phyloP scores from a whole-genome alignment of 2,329 filamentous ascomycete species.

The Trichoderma sp. region DNA sequence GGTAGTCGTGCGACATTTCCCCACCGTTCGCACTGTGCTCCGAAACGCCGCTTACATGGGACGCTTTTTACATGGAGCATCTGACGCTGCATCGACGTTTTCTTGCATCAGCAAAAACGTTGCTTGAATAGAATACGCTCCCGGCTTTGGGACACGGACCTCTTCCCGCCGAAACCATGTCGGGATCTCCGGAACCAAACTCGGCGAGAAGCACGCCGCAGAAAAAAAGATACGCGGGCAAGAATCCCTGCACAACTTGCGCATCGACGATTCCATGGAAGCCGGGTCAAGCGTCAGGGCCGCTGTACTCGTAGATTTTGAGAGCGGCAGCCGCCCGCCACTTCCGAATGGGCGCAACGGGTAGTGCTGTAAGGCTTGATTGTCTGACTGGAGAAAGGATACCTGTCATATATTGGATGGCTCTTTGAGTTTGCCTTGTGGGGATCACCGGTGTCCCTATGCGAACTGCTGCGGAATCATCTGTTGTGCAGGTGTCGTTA shows the following conservation, averaged over 20 bases:
- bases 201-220: neutral
- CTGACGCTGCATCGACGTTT: slow-evolving; percentile 4
- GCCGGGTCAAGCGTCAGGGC: neutral
- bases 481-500: neutral
- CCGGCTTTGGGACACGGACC: neutral
- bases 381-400: neutral
- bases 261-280: slow-evolving; percentile 5
- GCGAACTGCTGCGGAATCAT: neutral
- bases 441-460: neutral
- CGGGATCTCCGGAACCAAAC: neutral
- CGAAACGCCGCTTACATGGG: neutral
- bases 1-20: too few relatives aligned
- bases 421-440: neutral
- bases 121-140: neutral
- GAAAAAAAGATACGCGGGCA: neutral
- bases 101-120: neutral
- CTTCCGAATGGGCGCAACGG: slow-evolving; percentile 7
- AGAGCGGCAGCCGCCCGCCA: neutral
- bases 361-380: neutral
- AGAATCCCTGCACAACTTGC: neutral
- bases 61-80: neutral
- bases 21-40: neutral
- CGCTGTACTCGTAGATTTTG: neutral
- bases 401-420: neutral
- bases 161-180: neutral